Conservation (phyloP, 2,329 filamentous ascomycete species). For the Pseudopyricularia cyperi region DNA sequence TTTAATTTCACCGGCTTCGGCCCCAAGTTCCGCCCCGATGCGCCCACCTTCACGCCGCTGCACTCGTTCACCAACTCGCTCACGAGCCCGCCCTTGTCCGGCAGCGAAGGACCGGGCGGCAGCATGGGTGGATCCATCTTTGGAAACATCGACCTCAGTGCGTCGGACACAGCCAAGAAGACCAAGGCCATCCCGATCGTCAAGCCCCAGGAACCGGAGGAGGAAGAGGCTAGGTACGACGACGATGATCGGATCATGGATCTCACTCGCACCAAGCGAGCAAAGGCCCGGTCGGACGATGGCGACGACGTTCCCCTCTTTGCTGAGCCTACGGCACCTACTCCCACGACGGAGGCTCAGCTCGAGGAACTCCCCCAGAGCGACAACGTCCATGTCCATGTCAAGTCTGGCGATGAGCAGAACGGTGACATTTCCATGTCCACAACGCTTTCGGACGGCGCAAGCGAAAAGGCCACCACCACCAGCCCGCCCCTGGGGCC, state of each 20-base stretch:
- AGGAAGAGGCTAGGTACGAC: constrained; percentile 28
- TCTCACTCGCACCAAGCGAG: constrained; percentile 63
- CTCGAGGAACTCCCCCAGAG: constrained; percentile 14
- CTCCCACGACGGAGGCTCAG: constrained; percentile 15
- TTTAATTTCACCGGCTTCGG: constrained; percentile 58
- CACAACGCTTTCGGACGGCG: constrained; percentile 38
- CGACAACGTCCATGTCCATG: constrained; percentile 15
- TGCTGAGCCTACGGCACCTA: constrained; percentile 35
- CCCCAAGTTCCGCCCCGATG: constrained; percentile 62
- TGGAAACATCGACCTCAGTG: constrained; percentile 51
- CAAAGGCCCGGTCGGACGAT: constrained; percentile 51
- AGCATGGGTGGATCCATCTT: constrained; percentile 46
- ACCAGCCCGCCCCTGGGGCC: constrained; percentile 40
- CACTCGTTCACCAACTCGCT: constrained; percentile 32
- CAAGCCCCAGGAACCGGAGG: constrained; percentile 38
- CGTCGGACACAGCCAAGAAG: constrained; percentile 51
- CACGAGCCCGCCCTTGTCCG: constrained; percentile 29
- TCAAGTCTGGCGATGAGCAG: constrained; percentile 20
- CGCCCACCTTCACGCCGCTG: constrained; percentile 61
- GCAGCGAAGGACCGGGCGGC: constrained; percentile 24
- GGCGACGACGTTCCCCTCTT: constrained; percentile 66
- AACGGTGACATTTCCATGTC: constrained; percentile 38
- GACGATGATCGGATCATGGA: constrained; percentile 50
- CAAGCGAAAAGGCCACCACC: constrained; percentile 36
- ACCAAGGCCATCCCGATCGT: constrained; percentile 79